Percentiles rank a stretch among this genome's conserved stretches.
phyloP scores from a whole-genome alignment of 176 grass and related monocot genomes.

The Pontederia paniculata region DNA sequence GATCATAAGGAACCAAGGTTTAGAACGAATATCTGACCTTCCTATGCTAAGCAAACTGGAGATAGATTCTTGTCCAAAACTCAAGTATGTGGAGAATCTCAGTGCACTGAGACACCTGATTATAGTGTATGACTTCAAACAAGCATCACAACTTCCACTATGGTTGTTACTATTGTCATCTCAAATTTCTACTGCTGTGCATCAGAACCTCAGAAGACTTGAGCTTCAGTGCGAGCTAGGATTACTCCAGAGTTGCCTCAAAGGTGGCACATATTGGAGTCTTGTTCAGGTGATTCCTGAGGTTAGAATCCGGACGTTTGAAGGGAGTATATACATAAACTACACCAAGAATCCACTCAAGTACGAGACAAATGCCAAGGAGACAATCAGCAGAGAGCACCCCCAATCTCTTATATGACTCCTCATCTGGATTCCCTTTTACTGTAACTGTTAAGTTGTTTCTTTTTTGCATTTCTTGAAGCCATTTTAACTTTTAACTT shows the following conservation, averaged over 20 bases:
- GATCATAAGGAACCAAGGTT: conserved; percentile 50
- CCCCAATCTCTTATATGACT: no score
- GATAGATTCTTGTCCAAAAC: conserved; percentile 45
- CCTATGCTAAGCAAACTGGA: conserved; percentile 26
- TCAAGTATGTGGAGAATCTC: conserved; percentile 58
- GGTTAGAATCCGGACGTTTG: not conserved
- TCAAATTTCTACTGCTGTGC: not conserved
- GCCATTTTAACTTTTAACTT: no score
- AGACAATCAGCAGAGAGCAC: no score
- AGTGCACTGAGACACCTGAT: conserved; percentile 35
- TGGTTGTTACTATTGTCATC: not conserved
- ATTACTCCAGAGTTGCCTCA: not conserved
- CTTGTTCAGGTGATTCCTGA: not conserved
- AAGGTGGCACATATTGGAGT: not conserved
- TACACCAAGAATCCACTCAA: not conserved
- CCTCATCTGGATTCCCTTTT: no score
- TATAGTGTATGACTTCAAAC: conserved; percentile 39
- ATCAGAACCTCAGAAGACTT: not conserved
- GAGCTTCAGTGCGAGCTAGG: not conserved
- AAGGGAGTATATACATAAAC: not conserved
- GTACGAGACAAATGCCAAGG: not conserved
- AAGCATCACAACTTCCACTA: conserved; percentile 6
- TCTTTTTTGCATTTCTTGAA: no score
- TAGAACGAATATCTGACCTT: conserved; percentile 44
- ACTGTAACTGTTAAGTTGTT: no score